Evolutionary conservation across 1,284 basidiomycete species (phyloP).

Genomic region (Coniferiporia sulphurascens): DNA sequence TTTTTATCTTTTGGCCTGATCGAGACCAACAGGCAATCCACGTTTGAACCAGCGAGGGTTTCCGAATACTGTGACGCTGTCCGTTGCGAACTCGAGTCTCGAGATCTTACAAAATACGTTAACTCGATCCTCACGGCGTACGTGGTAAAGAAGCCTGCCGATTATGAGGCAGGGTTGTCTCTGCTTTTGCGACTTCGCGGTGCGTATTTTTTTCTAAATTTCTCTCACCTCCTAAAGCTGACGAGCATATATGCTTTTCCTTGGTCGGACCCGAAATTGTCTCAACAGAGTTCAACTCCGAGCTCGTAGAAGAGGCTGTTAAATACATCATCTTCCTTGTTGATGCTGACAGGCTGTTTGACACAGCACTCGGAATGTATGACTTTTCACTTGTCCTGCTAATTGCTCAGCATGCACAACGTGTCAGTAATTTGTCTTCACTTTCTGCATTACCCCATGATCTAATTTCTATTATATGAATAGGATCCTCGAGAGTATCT

Average conservation of each 20-base stretch:
- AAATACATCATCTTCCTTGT: constrained; percentile 99
- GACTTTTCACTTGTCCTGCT: constrained; percentile 94
- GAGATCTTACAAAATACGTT: constrained; percentile 76
- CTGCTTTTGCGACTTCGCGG: constrained; percentile 79
- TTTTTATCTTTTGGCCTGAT: not conserved
- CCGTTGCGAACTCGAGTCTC: constrained; percentile 65
- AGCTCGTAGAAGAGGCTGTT: constrained; percentile 90
- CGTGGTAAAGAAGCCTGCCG: constrained; percentile 88
- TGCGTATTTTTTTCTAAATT: constrained; percentile 26
- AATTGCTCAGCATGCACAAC: constrained; percentile 96
- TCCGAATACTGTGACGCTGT: constrained; percentile 78
- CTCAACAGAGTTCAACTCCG: constrained; percentile 57
- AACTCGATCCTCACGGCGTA: constrained; percentile 91
- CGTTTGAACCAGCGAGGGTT: constrained; percentile 52
- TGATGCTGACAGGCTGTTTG: constrained; percentile 88
- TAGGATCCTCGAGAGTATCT: constrained; percentile 98
- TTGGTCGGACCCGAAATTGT: not conserved
- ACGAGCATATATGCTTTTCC: not conserved
- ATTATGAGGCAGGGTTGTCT: constrained; percentile 81
- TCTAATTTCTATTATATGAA: constrained; percentile 1
- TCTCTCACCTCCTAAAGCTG: not conserved
- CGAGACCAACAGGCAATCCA: constrained; percentile 45
- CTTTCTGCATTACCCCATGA: not conserved
- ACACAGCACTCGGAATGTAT: constrained; percentile 97
- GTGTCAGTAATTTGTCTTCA: constrained; percentile 44